Percentiles rank a stretch among this genome's conserved stretches.
Conservation (phyloP, 805 yeast species). For the Nakazawaea populi region DNA sequence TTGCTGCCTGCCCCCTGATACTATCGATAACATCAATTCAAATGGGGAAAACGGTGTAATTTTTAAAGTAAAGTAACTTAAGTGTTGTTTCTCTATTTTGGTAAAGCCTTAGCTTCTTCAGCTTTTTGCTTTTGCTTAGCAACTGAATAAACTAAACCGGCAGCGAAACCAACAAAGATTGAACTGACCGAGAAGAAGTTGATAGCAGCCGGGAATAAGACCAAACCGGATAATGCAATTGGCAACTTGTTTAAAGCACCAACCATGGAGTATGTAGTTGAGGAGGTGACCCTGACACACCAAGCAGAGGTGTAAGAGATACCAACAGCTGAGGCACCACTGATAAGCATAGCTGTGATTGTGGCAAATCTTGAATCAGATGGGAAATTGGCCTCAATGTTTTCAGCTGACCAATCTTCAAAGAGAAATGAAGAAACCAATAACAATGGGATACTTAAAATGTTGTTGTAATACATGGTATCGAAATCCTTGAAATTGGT, state of each 20-base stretch:
- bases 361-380: slow-evolving; percentile 60
- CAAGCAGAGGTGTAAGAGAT: slow-evolving; percentile 98
- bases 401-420: slow-evolving; percentile 91
- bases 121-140: slow-evolving; percentile 89
- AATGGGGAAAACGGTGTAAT: neutral
- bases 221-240: slow-evolving; percentile 89
- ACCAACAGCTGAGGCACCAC: slow-evolving; percentile 93
- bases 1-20: no score
- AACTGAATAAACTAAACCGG: slow-evolving; percentile 93
- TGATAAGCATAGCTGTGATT: slow-evolving; percentile 77
- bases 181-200: slow-evolving; percentile 88
- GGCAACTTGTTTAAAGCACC: slow-evolving; percentile 99
- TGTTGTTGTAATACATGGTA: slow-evolving; percentile 97
- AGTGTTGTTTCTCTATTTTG: slow-evolving; percentile 14
- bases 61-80: no score
- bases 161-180: slow-evolving; percentile 86
- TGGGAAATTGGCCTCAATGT: slow-evolving; percentile 76
- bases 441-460: slow-evolving; percentile 87
- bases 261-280: slow-evolving; percentile 98
- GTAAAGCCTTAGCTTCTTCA: slow-evolving; percentile 27
- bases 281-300: slow-evolving; percentile 99
- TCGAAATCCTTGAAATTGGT: slow-evolving; percentile 96
- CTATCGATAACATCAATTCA: neutral
- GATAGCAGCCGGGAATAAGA: slow-evolving; percentile 92
- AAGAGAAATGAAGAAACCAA: slow-evolving; percentile 65